Base-by-base conservation (phyloP, 306 rosid genomes). In the Rosa rugosa region DNA sequence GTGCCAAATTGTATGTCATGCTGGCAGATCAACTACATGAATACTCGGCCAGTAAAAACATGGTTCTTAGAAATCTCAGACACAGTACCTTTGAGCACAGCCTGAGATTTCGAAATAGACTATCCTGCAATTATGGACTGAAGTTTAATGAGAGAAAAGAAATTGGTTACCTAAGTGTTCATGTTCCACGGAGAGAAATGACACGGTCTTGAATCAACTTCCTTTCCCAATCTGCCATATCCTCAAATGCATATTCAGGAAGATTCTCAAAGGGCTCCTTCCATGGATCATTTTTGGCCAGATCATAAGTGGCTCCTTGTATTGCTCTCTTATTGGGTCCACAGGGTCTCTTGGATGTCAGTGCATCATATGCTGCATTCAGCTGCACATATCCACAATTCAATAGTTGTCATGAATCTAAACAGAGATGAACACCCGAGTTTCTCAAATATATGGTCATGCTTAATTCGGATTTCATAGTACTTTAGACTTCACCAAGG, bases 211-310 rank as follows among this genome's bases (percentile, higher is more conserved):
- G 90, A 83, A 95, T 87, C 91, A 92, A 84, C 53, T 83, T 84
- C 83, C 98, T 95, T 80, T 95, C 99, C 99, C 98, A 92, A 60
- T 86, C 93, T 67, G 98, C 90, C 66, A 95, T 71, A 56, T 80
- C 92, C 84, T 86, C 92, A 66, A 94, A 92, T 25, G 97, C 97
- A 80, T 84, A 7, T 66, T 92, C 97, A 38, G 99, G 89, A 79
- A 94, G 99, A 79, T 49, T 87, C 88, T 92, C 95, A 78, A 94
- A 91, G 38, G 99, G 94, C 84, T 94, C 97, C 86, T 94, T 92
- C 95, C 93, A 88, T 13, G 86, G 92, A 80, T 95, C 90, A 67
- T 88, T 87, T 86, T 92, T 95, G 50, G 90, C 89, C 78, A 92
- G 84, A 88, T 89, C 94, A 51, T 95, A 90, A 5, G 98, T 95